Evolutionary conservation across 2,329 filamentous ascomycete species (phyloP).

Genomic region (Penicillium sp.): DNA sequence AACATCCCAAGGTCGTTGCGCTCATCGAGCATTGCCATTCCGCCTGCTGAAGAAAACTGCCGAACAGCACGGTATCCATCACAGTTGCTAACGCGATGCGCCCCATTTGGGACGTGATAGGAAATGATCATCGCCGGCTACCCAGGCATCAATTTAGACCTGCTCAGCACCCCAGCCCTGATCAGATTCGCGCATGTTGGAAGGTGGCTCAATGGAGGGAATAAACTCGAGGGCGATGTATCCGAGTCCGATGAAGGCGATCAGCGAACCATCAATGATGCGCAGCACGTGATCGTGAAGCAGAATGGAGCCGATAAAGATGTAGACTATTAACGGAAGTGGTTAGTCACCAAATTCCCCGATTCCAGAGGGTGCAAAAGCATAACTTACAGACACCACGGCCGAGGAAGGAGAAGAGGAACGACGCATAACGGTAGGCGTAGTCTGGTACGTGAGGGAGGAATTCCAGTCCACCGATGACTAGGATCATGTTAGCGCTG

Average conservation of each 20-base stretch:
- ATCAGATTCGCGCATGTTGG: constrained; percentile 78
- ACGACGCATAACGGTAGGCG: constrained; percentile 88
- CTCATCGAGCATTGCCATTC: constrained; percentile 16
- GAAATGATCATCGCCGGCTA: background rate
- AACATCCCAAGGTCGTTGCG: background rate
- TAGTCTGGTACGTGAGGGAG: constrained; percentile 80
- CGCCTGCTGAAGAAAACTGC: constrained; percentile 1
- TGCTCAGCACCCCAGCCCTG: constrained; percentile 75
- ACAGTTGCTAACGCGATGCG: background rate
- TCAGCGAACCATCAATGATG: constrained; percentile 72
- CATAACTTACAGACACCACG: constrained; percentile 80
- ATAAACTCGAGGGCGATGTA: constrained; percentile 76
- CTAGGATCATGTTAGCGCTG: constrained; percentile 41
- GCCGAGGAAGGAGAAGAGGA: constrained; percentile 96
- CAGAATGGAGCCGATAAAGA: constrained; percentile 87
- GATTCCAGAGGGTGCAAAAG: background rate
- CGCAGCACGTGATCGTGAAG: constrained; percentile 66
- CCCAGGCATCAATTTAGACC: constrained; percentile 53
- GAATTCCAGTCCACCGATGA: constrained; percentile 78
- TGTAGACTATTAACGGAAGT: constrained; percentile 68
- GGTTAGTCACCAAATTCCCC: constrained; percentile 1
- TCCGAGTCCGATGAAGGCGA: constrained; percentile 73
- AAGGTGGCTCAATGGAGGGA: constrained; percentile 73
- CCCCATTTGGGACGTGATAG: background rate
- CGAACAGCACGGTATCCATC: background rate